phyloP scores from a whole-genome alignment of 2,329 filamentous ascomycete species.

The Ophiostoma australiae region DNA sequence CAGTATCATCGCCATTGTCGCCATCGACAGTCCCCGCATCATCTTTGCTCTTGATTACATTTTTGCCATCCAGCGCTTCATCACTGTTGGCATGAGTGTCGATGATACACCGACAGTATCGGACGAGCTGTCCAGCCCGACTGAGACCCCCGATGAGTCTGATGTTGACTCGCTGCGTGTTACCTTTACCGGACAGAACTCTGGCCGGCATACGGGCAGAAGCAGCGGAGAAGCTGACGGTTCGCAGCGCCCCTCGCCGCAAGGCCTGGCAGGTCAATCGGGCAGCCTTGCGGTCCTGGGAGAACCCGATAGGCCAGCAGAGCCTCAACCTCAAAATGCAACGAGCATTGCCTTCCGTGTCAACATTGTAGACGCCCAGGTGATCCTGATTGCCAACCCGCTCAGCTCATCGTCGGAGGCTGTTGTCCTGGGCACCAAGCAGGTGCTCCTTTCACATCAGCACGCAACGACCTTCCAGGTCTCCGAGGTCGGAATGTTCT shows the following conservation, averaged over 20 bases:
- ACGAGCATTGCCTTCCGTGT: constrained; percentile 71
- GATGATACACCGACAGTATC: constrained; percentile 46
- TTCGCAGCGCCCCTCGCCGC: neutral
- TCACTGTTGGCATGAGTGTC: constrained; percentile 64
- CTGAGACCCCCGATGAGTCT: constrained; percentile 55
- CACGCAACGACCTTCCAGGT: constrained; percentile 91
- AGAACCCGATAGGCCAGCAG: neutral
- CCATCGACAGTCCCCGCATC: constrained; percentile 87
- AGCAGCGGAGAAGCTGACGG: neutral
- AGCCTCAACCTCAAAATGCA: constrained; percentile 22
- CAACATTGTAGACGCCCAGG: constrained; percentile 92
- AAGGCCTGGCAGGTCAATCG: neutral
- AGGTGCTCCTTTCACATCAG: constrained; percentile 87
- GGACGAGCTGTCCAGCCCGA: constrained; percentile 49
- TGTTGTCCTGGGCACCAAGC: constrained; percentile 90
- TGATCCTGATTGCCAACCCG: constrained; percentile 94
- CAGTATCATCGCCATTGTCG: constrained; percentile 83
- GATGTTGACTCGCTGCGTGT: constrained; percentile 55
- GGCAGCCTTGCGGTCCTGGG: neutral
- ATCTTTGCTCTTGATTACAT: constrained; percentile 96
- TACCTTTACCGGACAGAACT: constrained; percentile 37
- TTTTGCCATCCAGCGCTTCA: constrained; percentile 80
- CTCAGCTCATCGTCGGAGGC: constrained; percentile 86
- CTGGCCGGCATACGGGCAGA: neutral
- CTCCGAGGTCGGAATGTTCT: constrained; percentile 92